Base-by-base conservation (phyloP, 2,329 filamentous ascomycete species). In the Nannizzia gypsea region DNA sequence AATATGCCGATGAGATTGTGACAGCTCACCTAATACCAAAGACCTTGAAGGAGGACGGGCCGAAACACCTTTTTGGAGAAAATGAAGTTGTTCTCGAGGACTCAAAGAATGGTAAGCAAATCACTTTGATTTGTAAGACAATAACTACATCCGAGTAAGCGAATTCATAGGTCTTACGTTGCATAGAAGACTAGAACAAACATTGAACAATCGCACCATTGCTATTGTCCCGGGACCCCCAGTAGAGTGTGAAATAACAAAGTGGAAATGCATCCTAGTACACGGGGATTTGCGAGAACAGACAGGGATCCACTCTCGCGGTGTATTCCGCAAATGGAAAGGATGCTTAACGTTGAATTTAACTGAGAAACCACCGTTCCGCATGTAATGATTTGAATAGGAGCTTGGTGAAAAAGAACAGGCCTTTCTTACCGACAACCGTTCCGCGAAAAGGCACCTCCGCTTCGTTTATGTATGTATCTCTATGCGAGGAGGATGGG, bases 381-480 rank as follows among this genome's bases (percentile, higher is more conserved):
- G 3, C 20, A 17, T 56, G 9, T 40, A 17, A 56, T n/a, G 11
- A 5, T 3, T 13, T 56, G n/a, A 54, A n/a, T 59, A 65, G 64
- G 63, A 66, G 24, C 36, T 67, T 6, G 59, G 66, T 50, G 57
- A 58, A 9, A 61, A 55, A 24, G 56, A 61, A 26, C 57, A 66
- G 13, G 57, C 22, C 1, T 66, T 67, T 36, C 50, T 59, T 4
- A 60, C 42, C 22, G 57, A 63, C 2, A 64, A 63, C n/a, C 61
- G 62, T 3, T 65, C 65, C 24, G 59, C 63, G 3, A 58, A 60
- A 2, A 44, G 64, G 34, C 66, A 65, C 42, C 62, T 67, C 5
- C 65, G 64, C 55, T 67, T 56, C 58, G 65, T 6, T 67, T 63
- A 28, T 67, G 0, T 61, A 66, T 11, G 64, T 65, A 3, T 66